Evolutionary conservation across 306 rosid genomes (phyloP).

Genomic region (Glycine soja): DNA sequence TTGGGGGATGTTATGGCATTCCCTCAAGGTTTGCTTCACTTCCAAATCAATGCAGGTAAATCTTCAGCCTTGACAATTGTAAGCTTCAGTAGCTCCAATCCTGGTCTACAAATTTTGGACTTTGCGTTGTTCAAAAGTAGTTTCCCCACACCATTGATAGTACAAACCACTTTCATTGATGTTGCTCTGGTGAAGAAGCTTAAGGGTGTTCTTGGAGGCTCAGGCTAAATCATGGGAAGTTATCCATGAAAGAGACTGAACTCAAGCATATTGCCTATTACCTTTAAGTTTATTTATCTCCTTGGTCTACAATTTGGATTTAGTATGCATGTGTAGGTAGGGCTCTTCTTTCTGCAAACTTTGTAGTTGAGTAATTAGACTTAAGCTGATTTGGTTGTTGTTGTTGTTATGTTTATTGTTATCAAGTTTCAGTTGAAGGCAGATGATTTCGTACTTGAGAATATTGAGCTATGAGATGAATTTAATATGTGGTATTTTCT

Average conservation of each 20-base stretch:
- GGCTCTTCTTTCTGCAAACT: neutral
- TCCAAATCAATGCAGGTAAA: constrained; percentile 63
- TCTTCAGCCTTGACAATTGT: constrained; percentile 48
- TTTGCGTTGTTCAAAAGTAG: constrained; percentile 71
- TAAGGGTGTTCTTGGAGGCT: constrained; percentile 23
- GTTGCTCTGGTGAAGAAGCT: constrained; percentile 20
- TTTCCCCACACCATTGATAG: constrained; percentile 65
- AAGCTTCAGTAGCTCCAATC: constrained; percentile 47
- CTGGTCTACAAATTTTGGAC: constrained; percentile 80
- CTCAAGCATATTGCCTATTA: neutral
- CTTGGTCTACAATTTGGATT: neutral
- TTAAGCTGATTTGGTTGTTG: neutral
- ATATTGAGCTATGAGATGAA: neutral
- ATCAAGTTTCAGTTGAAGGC: neutral
- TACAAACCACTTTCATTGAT: constrained; percentile 37
- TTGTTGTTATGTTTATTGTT: neutral
- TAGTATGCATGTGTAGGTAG: neutral
- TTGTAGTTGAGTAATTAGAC: neutral
- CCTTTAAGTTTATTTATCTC: neutral
- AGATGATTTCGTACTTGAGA: neutral
- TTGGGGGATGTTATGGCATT: constrained; percentile 86
- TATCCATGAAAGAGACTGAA: neutral
- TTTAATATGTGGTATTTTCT: neutral
- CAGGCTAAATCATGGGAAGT: constrained; percentile 29
- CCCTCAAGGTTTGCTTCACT: constrained; percentile 86